These are phyloP conservation scores for Fraxinus quadrangulata DNA, from an alignment of 257 asterid genomes.

Conservation along the genomic window DNA sequence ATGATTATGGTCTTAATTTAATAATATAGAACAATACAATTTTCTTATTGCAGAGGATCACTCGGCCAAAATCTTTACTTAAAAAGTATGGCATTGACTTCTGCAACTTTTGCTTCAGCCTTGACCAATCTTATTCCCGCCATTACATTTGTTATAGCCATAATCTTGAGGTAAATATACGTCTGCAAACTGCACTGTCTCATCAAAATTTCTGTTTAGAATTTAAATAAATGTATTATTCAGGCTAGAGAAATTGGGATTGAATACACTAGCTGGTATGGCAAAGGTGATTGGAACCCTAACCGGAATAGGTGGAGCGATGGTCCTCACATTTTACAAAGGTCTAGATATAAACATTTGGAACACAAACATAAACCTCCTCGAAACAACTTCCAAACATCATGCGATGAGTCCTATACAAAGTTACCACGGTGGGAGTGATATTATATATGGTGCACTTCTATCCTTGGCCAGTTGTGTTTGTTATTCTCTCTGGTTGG, in stretches of 20 bases:
- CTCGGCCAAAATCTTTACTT: conserved; percentile 62
- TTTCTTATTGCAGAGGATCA: conserved; percentile 50
- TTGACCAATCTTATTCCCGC: conserved; percentile 72
- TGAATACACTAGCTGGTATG: conserved; percentile 59
- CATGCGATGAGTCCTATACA: not conserved
- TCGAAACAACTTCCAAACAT: conserved; percentile 32
- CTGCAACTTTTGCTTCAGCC: conserved; percentile 66
- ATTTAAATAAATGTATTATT: not conserved
- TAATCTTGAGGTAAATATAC: conserved; percentile 42
- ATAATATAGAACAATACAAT: not conserved
- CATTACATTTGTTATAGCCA: conserved; percentile 57
- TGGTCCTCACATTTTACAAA: conserved; percentile 70
- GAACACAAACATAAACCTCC: conserved; percentile 51
- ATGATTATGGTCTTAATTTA: too few relatives aligned
- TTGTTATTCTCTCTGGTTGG: conserved; percentile 58
- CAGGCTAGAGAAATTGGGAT: conserved; percentile 69
- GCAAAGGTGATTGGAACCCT: conserved; percentile 70
- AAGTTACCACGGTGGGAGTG: conserved; percentile 21
- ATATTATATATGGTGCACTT: conserved; percentile 44
- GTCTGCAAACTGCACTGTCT: not conserved
- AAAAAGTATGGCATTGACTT: conserved; percentile 48
- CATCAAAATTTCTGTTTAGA: not conserved
- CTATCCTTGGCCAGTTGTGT: conserved; percentile 50
- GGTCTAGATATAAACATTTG: conserved; percentile 53
- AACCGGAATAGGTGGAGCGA: conserved; percentile 71